Base-by-base conservation (phyloP, 1,139 yeast species). In the Petasospora fabianii region DNA sequence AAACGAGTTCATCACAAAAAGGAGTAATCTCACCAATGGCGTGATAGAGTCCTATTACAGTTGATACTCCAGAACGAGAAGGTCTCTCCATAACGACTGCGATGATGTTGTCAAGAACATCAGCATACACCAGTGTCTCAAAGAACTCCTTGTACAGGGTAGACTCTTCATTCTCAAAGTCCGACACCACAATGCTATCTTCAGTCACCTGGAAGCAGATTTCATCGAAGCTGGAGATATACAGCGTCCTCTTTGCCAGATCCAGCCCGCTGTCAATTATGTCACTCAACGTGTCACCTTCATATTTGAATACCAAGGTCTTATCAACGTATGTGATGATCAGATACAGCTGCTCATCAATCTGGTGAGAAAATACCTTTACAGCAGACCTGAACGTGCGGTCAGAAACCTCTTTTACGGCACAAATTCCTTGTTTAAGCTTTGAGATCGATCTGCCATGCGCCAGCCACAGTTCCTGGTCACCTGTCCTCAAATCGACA, bases 381-480 rank as follows among this genome's bases (percentile, higher is more conserved):
- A 46, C 32, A 0, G 56, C 56, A 6, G 44, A 46, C 18, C 49
- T 43, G 36, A 55, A 36, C 12, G 44, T 35, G 5, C 40, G 36
- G 14, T 56, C 61, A 27, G 40, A 44, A 7, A 55, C 31, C 11
- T 48, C 42, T 27, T 67, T 56, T 5, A 52, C 42, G 1, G 68
- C 68, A 6, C 50, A 32, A 35, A 68, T 59, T 0, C 80, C 80
- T 26, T 52, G 38, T 35, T 68, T 58, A 6, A 75, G 49, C 13
- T 66, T 70, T 3, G 68, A 61, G 3, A 75, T 41, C 22, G 68
- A 69, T 4, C 53, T 45, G 0, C 79, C 79, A 6, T 75, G 63
- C 4, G 73, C 58, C 3, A 71, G 64, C 76, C 77, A 75, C 1
- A 75, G 44, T 39, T 74, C 77, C 14, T 54, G 48, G 1, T 27